phyloP scores from a whole-genome alignment of 352 stramenopile genomes.

The Phytophthora pluvialis region DNA sequence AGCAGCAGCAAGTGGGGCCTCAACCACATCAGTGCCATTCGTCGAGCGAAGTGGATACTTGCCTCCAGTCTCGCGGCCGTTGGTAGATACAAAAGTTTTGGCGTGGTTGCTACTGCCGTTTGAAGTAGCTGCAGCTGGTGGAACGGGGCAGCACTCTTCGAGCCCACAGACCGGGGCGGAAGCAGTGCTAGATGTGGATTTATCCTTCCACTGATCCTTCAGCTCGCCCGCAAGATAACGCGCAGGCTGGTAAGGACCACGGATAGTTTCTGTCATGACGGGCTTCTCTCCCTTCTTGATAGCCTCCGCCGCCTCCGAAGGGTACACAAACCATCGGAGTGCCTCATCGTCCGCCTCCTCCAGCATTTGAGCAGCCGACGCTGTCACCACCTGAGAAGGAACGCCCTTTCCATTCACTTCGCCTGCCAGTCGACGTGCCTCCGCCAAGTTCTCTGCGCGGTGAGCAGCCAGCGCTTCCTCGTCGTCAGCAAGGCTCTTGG shows the following conservation, averaged over 20 bases:
- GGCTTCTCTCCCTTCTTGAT: constrained; percentile 88
- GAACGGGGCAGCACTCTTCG: constrained; percentile 25
- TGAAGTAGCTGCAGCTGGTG: constrained; percentile 18
- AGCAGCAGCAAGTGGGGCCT: constrained; percentile 1
- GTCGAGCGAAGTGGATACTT: constrained; percentile 60
- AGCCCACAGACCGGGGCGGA: constrained; percentile 19
- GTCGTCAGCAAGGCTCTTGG: constrained; percentile 28
- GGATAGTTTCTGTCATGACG: constrained; percentile 42
- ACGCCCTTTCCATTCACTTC: constrained; percentile 30
- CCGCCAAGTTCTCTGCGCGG: constrained; percentile 46
- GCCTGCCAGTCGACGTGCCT: constrained; percentile 43
- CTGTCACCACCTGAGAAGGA: constrained; percentile 37
- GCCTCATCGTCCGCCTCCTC: constrained; percentile 54
- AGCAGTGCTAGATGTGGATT: background rate
- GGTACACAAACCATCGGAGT: constrained; percentile 81
- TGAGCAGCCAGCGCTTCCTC: constrained; percentile 51
- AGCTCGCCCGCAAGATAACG: constrained; percentile 52
- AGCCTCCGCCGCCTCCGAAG: constrained; percentile 84
- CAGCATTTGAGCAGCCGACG: constrained; percentile 56
- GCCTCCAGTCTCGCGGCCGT: constrained; percentile 44
- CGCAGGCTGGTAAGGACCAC: constrained; percentile 58
- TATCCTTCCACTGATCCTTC: constrained; percentile 53
- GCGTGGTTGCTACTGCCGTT: constrained; percentile 19
- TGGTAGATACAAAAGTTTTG: constrained; percentile 31
- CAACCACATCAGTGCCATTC: constrained; percentile 20